phyloP scores from a whole-genome alignment of 169 alveolate species.

The Ichthyophthirius multifiliis region DNA sequence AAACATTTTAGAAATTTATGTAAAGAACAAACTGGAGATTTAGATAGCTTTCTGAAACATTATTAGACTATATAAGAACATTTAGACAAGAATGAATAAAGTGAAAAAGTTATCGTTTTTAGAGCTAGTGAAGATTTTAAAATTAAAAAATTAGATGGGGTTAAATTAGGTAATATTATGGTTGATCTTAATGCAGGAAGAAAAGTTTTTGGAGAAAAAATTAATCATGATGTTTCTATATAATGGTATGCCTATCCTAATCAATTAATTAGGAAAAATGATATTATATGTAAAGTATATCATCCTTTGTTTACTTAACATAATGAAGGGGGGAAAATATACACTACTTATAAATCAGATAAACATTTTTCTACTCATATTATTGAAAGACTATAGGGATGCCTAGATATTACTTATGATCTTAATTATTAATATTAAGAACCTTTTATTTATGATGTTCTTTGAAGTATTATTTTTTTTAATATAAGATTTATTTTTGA shows the following conservation, averaged over 20 bases:
- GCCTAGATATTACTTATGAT: neutral
- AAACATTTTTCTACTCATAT: neutral
- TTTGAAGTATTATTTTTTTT: too few relatives aligned
- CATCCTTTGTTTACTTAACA: neutral
- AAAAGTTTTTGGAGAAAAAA: constrained; percentile 39
- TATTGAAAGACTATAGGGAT: neutral
- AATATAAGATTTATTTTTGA: too few relatives aligned
- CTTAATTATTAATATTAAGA: neutral
- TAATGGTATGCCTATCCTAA: constrained; percentile 17
- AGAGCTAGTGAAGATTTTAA: constrained; percentile 37
- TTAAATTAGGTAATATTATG: constrained; percentile 26
- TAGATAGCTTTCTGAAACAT: neutral
- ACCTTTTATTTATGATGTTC: neutral
- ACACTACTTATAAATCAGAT: neutral
- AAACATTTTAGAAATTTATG: constrained; percentile 37
- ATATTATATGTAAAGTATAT: neutral
- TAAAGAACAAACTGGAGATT: constrained; percentile 40
- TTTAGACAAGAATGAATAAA: constrained; percentile 28
- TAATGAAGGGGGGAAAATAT: neutral
- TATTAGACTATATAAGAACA: constrained; percentile 8
- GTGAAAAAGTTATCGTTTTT: constrained; percentile 24
- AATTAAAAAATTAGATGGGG: neutral
- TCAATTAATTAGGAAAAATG: neutral
- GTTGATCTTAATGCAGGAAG: constrained; percentile 41
- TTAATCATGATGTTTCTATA: neutral